Evolutionary conservation across 495 filamentous ascomycete genomes (phyloP), one percentile per base, ranked within the genome.

Genomic region (Aspergillus cavernicola): DNA sequence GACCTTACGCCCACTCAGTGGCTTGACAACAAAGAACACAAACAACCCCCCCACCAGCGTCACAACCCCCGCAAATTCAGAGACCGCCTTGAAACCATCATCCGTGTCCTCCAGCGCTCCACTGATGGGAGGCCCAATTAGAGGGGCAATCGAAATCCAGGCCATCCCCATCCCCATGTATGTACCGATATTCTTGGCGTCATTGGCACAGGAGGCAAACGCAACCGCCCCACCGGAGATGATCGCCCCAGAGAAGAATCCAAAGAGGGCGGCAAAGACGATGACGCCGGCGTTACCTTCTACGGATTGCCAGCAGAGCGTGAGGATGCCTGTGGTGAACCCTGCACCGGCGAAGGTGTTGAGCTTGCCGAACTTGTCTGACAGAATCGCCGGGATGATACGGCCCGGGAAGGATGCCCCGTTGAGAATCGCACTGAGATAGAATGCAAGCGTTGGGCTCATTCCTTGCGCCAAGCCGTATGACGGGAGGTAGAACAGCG

Each of bases 91-190:
- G 52, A 70, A 82, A 0, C 69, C 65, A 1, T 56, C 59, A 42
- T 79, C 78, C 23, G 53, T 66, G 11, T 59, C 64, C 7, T 80
- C 28, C 37, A 83, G 50, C 2, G 66, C 73, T 0, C 80, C 81
- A 50, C 74, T 77, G 15, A 80, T 66, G 0, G 80, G 80, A 13
- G 81, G 79, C 0, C 79, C 78, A 28, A 81, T 73, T 45, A 83
- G 41, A 4, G 63, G 61, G 1, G 69, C 74, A 6, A 80, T 33
- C 0, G 77, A 67, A 3, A 59, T 62, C 12, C 79, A 11, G 0
- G 65, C 65, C 62, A 82, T 68, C 2, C 73, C 78, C 76, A 78
- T 79, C 15, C 80, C 79, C 50, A 80, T 73, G 55, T 82, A 82
- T 0, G 78, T 81, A 1, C 80, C 79, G 15, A 80, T 64, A 29